These are phyloP conservation scores for Dicorynia guianensis DNA, from an alignment of 306 rosid species.

Conservation along the genomic window DNA sequence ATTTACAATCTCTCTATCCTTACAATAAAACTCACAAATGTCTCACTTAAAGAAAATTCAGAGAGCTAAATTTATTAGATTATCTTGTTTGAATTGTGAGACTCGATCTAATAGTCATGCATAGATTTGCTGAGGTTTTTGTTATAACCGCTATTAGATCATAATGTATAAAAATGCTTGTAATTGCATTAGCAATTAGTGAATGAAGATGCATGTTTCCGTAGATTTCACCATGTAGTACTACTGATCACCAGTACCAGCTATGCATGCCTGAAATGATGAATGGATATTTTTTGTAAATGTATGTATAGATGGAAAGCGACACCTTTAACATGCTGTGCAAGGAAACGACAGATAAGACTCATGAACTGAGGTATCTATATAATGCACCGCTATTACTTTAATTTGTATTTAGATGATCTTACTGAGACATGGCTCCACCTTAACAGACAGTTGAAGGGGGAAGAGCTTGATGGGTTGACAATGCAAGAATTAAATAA, in stretches of 20 bases:
- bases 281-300: not conserved
- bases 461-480: conserved; percentile 37
- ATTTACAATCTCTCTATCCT: no score
- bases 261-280: not conserved
- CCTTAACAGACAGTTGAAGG: not conserved
- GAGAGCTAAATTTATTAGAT: no score
- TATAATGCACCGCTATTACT: not conserved
- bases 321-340: not conserved
- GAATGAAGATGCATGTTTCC: not conserved
- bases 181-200: not conserved
- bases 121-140: no score
- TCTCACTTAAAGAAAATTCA: no score
- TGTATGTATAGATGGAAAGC: not conserved
- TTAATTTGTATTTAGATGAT: not conserved
- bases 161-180: no score
- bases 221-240: not conserved
- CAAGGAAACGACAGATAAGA: not conserved
- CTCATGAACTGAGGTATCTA: not conserved
- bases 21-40: no score
- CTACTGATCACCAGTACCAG: no score
- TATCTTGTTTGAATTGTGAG: no score
- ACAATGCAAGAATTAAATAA: conserved; percentile 30
- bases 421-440: no score
- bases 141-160: no score
- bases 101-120: no score